Evolutionary conservation across 768 basidiomycete genomes (phyloP), one percentile per base, ranked within the genome.

Genomic region (Rhodotorula toruloides): DNA sequence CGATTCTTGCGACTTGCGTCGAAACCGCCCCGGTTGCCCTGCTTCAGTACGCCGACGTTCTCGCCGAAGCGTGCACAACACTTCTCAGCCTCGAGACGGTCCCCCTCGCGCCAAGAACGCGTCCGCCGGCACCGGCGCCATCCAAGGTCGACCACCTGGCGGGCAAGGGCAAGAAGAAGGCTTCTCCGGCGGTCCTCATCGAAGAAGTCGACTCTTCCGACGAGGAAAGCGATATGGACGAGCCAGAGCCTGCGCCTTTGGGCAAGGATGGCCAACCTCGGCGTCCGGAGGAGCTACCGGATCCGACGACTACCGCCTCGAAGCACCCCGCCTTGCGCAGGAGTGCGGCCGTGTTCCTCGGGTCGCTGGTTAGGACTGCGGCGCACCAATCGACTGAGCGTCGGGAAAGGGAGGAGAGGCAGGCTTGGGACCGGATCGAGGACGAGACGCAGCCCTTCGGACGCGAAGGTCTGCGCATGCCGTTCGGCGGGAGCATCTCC

Each of bases 261-360:
- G 63, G 31, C 13, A 29, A 21, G 1, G 29, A 52, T 50, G 40
- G 49, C 50, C 49, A 42, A 13, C 50, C 59, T 1, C 49, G n/a
- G 3, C 59, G 60, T 1, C 63, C 67, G 0, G 73, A 72, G 36
- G 72, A 67, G 39, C 83, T 85, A 76, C 74, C 79, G 3, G 79
- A 85, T 42, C 87, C 89, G 16, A 83, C 84, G 0, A 80, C 83
- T 0, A 78, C 78, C 6, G 79, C 86, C 71, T 68, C 87, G 0
- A 89, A 86, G 75, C 81, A 89, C 54, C 89, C 93, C 1, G 82
- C 89, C 1, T 79, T 97, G 7, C 84, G 93, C 39, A 87, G 94
- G 47, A 86, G 90, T 2, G 91, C 89, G 0, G 75, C 96, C n/a
- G 86, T 92, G 72, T 87, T 96, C 75, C 80, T 94, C 48, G 81